A percentile compares a stretch with the other conserved stretches of the same genome.
Conservation (phyloP, 345 rosid species). For the Camelina laxa region DNA sequence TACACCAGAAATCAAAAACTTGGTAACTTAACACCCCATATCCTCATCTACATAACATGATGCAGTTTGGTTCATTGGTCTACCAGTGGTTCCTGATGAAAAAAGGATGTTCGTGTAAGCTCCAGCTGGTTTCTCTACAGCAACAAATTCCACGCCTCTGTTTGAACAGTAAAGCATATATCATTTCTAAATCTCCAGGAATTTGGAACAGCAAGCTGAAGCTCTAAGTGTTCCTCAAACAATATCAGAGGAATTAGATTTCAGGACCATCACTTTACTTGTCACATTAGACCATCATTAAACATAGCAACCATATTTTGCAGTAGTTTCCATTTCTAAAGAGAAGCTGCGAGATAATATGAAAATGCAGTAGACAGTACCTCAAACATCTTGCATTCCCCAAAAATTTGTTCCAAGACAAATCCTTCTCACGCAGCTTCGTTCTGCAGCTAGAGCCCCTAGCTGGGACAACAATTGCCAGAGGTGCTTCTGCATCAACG, state of each 20-base stretch:
- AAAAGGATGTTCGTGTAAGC: conserved; percentile 87
- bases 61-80: conserved; percentile 13
- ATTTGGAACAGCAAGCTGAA: background rate
- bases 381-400: conserved; percentile 57
- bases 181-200: background rate
- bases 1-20: conserved; percentile 46
- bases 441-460: conserved; percentile 52
- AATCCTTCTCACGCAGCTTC: conserved; percentile 75
- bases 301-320: background rate
- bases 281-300: background rate
- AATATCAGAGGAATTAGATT: background rate
- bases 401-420: conserved; percentile 79
- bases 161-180: conserved; percentile 26
- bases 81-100: conserved; percentile 99
- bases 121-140: conserved; percentile 77
- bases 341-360: background rate
- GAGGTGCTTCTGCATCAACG: conserved; percentile 84
- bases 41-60: conserved; percentile 23
- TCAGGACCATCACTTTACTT: background rate
- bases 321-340: conserved; percentile 1
- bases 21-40: conserved; percentile 17
- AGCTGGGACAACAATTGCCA: conserved; percentile 75
- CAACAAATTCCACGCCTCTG: conserved; percentile 74
- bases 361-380: conserved; percentile 46
- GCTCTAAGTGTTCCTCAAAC: background rate